Percentiles rank a stretch among this genome's conserved stretches.
Conservation (phyloP, 306 rosid species). For the Oemleria cerasiformis region DNA sequence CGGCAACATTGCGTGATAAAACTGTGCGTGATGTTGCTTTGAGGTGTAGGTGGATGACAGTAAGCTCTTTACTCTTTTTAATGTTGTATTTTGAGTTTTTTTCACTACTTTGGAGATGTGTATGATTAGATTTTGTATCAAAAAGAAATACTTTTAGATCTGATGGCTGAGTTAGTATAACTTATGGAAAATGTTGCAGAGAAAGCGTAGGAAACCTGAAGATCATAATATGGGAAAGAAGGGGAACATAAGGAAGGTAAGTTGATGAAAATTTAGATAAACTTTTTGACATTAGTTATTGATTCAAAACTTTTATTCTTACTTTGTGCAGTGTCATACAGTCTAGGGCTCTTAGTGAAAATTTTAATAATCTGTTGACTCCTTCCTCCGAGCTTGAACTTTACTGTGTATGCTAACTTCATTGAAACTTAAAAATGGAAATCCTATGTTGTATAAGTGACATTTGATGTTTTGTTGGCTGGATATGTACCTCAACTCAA, state of each 20-base stretch:
- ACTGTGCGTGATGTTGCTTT: constrained; percentile 99
- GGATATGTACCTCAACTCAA: constrained; percentile 9
- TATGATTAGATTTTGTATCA: not conserved
- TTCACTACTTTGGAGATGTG: not conserved
- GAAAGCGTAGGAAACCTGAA: constrained; percentile 93
- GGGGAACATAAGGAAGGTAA: constrained; percentile 74
- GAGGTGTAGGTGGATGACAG: constrained; percentile 99
- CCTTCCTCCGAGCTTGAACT: constrained; percentile 13
- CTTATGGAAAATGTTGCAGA: constrained; percentile 47
- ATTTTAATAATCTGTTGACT: constrained; percentile 5
- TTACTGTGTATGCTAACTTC: not conserved
- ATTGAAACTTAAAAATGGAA: not conserved
- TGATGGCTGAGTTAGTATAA: constrained; percentile 31
- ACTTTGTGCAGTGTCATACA: constrained; percentile 13
- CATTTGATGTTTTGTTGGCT: not conserved
- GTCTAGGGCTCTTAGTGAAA: constrained; percentile 15
- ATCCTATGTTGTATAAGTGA: not conserved
- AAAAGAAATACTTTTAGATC: not conserved
- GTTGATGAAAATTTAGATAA: constrained; percentile 20
- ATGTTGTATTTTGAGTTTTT: constrained; percentile 13
- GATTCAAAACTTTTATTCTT: constrained; percentile 3
- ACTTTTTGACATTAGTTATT: constrained; percentile 13
- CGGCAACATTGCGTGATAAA: constrained; percentile 81
- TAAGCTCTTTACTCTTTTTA: constrained; percentile 45
- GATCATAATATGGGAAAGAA: constrained; percentile 72